Percentiles rank a stretch among this genome's conserved stretches.
These are phyloP conservation scores for Echinosophora koreensis DNA, from an alignment of 306 rosid genomes.

Conservation along the genomic window DNA sequence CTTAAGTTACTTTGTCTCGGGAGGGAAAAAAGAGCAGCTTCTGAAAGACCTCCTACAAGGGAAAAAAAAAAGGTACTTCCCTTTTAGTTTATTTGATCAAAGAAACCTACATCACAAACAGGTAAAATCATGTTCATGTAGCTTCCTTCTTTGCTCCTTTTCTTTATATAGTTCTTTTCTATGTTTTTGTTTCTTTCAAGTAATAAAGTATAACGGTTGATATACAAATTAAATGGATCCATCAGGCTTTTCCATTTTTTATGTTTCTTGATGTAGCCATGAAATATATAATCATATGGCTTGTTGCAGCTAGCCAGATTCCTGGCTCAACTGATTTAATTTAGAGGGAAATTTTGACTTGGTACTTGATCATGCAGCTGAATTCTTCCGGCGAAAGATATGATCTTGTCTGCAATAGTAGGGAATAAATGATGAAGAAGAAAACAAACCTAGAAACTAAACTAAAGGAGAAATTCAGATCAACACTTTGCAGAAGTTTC, in stretches of 20 bases:
- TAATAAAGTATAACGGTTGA: constrained; percentile 43
- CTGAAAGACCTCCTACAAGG: constrained; percentile 56
- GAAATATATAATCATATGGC: constrained; percentile 32
- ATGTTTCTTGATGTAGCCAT: constrained; percentile 28
- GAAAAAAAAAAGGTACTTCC: constrained; percentile 62
- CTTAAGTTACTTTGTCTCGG: constrained; percentile 54
- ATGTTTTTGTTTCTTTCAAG: constrained; percentile 46
- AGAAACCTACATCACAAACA: constrained; percentile 66
- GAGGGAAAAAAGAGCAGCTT: constrained; percentile 53
- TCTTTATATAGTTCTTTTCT: constrained; percentile 49
- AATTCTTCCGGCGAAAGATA: constrained; percentile 46
- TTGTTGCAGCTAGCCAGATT: constrained; percentile 48
- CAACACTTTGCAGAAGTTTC: constrained; percentile 37
- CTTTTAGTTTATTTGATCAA: constrained; percentile 63
- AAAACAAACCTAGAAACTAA: constrained; percentile 47
- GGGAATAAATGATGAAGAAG: constrained; percentile 26
- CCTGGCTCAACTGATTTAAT: constrained; percentile 28
- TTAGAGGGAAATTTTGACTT: constrained; percentile 38
- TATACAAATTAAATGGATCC: constrained; percentile 35
- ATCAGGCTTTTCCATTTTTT: constrained; percentile 48
- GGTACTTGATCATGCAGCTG: constrained; percentile 50
- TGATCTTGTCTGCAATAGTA: constrained; percentile 32
- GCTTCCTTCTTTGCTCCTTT: constrained; percentile 51
- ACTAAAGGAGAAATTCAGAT: constrained; percentile 47
- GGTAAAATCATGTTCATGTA: constrained; percentile 59